Base-by-base conservation (phyloP, 768 basidiomycete species). In the Boletus eberwhitei region DNA sequence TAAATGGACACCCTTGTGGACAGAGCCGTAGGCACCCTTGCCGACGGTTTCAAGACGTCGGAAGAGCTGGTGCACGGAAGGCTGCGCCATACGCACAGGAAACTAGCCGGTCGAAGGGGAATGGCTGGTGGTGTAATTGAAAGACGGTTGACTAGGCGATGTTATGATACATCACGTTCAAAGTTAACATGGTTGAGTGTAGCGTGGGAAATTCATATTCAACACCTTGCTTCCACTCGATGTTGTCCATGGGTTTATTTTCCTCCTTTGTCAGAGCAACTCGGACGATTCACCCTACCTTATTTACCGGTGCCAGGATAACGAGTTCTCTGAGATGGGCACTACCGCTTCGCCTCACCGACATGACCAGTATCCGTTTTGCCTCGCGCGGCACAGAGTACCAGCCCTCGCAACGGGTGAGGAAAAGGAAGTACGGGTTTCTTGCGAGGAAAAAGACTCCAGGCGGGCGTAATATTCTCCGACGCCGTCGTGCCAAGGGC, bases 11-110 rank as follows among this genome's bases (percentile, higher is more conserved):
- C 93, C 96, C 68, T 88, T 92, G 77, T 95, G 92, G 14, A 99
- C 96, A 9, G 93, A 92, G 42, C 97, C 96, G 72, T 94, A 98
- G 1, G 93, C 90, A 57, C 95, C 96, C 72, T 93, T 94, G 32
- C 96, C 95, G 34, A 96, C 80, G n/a, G 91, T 88, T 71, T 96
- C 92, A 39, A 95, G 83, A 65, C 91, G 87, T 68, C 84, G 77
- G 73, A 88, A 92, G 61, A 92, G 82, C 64, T 89, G 83, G 72
- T 89, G 88, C 29, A 90, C 88, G 38, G 84, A 82, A 39, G 73
- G 77, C 60, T 84, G 82, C 48, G 78, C 66, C 74, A 74, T 76
- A 56, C 55, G 44, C 54, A 38, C 45, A 36, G 32, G 21, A 22
- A 24, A 19, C 36, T 19, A 26, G 11, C 36, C 24, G 8, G 24